Conservation (phyloP, 768 basidiomycete species). For the Auricularia sp. region DNA sequence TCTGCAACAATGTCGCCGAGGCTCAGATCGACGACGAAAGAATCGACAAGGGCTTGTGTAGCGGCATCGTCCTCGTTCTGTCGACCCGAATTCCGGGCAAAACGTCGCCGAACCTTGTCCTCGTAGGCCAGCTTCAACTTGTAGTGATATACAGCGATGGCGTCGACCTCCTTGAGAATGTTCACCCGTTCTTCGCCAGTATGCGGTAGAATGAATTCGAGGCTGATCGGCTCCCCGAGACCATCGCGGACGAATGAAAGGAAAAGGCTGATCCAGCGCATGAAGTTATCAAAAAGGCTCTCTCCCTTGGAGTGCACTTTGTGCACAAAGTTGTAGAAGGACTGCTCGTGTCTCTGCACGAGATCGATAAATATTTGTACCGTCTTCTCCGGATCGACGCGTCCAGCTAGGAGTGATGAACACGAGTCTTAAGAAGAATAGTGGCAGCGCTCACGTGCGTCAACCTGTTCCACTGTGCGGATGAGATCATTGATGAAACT, state of each 20-base stretch:
- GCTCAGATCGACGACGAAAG: constrained; percentile 71
- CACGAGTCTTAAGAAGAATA: neutral
- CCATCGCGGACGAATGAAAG: constrained; percentile 86
- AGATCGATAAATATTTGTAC: constrained; percentile 92
- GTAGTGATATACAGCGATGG: constrained; percentile 87
- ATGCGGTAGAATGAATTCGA: constrained; percentile 87
- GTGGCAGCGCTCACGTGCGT: constrained; percentile 57
- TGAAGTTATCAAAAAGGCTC: constrained; percentile 84
- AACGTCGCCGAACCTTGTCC: constrained; percentile 78
- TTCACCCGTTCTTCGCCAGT: constrained; percentile 62
- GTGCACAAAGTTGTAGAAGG: constrained; percentile 96
- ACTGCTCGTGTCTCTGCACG: constrained; percentile 86
- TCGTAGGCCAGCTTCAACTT: constrained; percentile 89
- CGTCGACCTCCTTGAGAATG: constrained; percentile 80
- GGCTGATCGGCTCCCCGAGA: constrained; percentile 57
- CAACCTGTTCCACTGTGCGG: constrained; percentile 82
- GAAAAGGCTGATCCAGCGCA: constrained; percentile 96
- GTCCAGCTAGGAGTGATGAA: constrained; percentile 44
- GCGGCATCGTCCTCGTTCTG: constrained; percentile 72
- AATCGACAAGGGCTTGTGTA: constrained; percentile 68
- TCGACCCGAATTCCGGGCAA: constrained; percentile 47
- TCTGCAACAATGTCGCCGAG: constrained; percentile 71
- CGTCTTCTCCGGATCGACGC: constrained; percentile 73
- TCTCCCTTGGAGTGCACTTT: constrained; percentile 97
- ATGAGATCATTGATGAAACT: constrained; percentile 93